Base-by-base conservation (phyloP, 352 stramenopile species). In the Globisporangium sylvaticum region DNA sequence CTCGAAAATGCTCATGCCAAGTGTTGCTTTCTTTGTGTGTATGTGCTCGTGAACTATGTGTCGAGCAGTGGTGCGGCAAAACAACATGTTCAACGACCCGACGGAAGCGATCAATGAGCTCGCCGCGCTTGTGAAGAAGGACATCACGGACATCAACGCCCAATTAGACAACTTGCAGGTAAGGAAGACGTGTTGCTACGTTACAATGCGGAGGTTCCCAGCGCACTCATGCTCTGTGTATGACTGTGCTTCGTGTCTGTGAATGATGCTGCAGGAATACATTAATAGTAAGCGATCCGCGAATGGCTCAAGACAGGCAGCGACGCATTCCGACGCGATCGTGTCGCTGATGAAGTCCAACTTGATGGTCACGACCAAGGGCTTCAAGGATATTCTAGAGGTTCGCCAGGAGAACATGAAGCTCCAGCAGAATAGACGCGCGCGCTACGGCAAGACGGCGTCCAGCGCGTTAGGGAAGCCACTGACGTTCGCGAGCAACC, bases 21-120 rank as follows among this genome's bases (percentile, higher is more conserved):
- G 32, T 3, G 8, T 3, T 37, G 18, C 14, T 37, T 10, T n/a
- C n/a, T 37, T 5, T 29, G 37, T 64, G 50, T 64, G 22, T 8
- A 15, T 20, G 22, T 42, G n/a, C 25, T 60, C 37, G 14, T 48
- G 39, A 15, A 20, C 39, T 50, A 18, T 50, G 18, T 50, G 18
- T 42, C 4, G 20, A 24, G 24, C 55, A 95, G 87, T 95, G 60
- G 85, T 95, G 37, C 81, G 86, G 39, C 84, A 95, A 73, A 93
- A 92, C 66, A 95, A 92, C 76, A 94, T 95, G 84, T 95, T 95
- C 63, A 94, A 95, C 62, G 87, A 95, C 67, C 87, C 87, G 25
- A 92, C 83, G 0, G 82, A 89, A 65, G 75, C 84, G 44, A 95
- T 95, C 64, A 95, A 95, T 58, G 85, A 91, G 74, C 71, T 94